Base-by-base conservation (phyloP, 2,329 filamentous ascomycete genomes). In the Microdochium trichocladiopsis region DNA sequence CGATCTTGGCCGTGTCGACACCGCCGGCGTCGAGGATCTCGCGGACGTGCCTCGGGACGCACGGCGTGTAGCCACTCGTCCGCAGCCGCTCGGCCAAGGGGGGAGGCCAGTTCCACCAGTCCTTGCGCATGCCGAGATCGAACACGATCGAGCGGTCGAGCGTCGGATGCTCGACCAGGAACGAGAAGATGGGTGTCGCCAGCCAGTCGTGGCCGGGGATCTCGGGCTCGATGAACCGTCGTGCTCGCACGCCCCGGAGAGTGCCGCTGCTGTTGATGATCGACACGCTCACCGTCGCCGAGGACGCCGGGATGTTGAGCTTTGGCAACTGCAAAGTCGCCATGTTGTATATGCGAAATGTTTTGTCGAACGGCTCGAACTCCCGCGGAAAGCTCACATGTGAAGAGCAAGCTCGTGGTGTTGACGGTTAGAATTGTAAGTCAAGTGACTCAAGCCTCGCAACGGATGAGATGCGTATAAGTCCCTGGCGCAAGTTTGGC, bases 301-400 rank as follows among this genome's bases (percentile, higher is more conserved):
- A 52, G 12, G 66, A 69, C 1, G 55, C 22, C 1, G 66, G 66
- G 43, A 70, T 67, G n/a, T 62, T 56, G 16, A 69, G 57, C 21
- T 66, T 55, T 12, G 61, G 64, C 21, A 45, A 45, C 41, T 16
- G 41, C 28, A 52, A 58, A 55, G 48, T 56, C 9, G 60, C 54
- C 61, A 59, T 59, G 21, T 23, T 58, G 14, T 5, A 25, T 41
- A 5, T 37, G 12, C 8, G 14, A 41, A 18, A 12, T 16, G 36
- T 41, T 12, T 6, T 41, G 8, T 31, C 8, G 28, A 31, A 14
- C 28, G n/a, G n/a, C n/a, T n/a, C n/a, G n/a, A n/a, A n/a, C n/a
- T n/a, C n/a, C n/a, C n/a, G n/a, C n/a, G n/a, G n/a, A n/a, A n/a
- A n/a, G n/a, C n/a, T n/a, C n/a, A n/a, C n/a, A n/a, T n/a, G n/a